A percentile compares a stretch with the other conserved stretches of the same genome.
These are phyloP conservation scores for Leonotis leonurus DNA, from an alignment of 257 asterid genomes.

Conservation along the genomic window DNA sequence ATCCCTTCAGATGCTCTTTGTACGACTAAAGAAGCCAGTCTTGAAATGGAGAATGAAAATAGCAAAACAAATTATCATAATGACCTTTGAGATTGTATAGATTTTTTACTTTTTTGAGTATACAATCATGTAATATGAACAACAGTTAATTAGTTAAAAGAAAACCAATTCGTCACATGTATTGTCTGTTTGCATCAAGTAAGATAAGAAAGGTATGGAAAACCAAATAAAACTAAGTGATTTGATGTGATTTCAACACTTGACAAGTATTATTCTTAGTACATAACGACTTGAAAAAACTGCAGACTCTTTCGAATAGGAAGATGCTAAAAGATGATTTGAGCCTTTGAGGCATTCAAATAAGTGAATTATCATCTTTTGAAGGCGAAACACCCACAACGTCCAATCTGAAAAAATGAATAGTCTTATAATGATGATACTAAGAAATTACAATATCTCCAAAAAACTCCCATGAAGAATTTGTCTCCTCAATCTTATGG, in stretches of 20 bases:
- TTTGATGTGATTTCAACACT: too few species aligned
- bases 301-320: too few species aligned
- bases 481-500: too few species aligned
- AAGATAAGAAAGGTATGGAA: too few species aligned
- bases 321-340: too few species aligned
- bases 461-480: not conserved
- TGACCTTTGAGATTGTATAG: slow-evolving; percentile 7
- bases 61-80: slow-evolving; percentile 14
- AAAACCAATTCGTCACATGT: not conserved
- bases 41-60: slow-evolving; percentile 44
- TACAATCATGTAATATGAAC: not conserved
- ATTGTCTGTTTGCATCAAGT: not conserved
- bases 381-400: not conserved
- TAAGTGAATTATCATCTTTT: too few species aligned
- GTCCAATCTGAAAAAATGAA: not conserved
- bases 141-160: not conserved
- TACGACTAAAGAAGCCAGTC: slow-evolving; percentile 30
- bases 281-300: too few species aligned
- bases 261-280: too few species aligned
- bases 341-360: not conserved
- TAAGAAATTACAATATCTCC: not conserved
- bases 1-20: slow-evolving; percentile 48
- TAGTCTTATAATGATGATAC: too few species aligned
- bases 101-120: too few species aligned
- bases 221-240: too few species aligned